Conservation (phyloP, 805 yeast genomes). For the Schwanniomyces polymorphus region DNA sequence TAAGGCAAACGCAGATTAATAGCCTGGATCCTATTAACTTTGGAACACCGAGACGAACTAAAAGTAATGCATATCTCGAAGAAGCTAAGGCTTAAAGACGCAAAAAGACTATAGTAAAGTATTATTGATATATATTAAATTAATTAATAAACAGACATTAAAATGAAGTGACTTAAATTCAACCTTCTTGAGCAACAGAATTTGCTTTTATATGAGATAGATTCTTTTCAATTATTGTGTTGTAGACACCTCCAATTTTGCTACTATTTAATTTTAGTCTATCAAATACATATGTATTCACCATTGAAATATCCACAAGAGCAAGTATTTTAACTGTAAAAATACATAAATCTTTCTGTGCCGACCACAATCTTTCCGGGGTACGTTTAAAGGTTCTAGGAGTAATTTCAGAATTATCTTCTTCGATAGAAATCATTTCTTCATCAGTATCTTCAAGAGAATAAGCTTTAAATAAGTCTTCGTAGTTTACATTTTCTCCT, state of each 20-base stretch:
- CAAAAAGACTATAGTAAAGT: too few species aligned
- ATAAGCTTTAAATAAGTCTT: constrained; percentile 12
- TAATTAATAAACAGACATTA: too few species aligned
- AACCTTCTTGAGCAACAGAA: background rate
- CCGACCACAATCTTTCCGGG: constrained; percentile 26
- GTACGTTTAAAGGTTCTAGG: constrained; percentile 4
- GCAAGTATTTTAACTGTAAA: constrained; percentile 38
- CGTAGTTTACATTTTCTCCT: constrained; percentile 49
- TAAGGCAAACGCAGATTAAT: constrained; percentile 11
- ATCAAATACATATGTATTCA: constrained; percentile 18
- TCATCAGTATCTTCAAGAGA: constrained; percentile 3
- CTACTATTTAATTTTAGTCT: constrained; percentile 39
- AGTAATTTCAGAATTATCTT: constrained; percentile 11
- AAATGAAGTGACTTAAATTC: background rate
- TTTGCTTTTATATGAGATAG: constrained; percentile 5
- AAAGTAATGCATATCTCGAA: background rate
- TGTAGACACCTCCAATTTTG: constrained; percentile 33
- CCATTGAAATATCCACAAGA: constrained; percentile 31
- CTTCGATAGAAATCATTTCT: background rate
- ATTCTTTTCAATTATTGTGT: constrained; percentile 20
- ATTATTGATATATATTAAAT: too few species aligned
- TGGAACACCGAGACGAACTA: constrained; percentile 10
- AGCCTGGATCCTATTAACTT: constrained; percentile 10
- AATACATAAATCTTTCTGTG: constrained; percentile 43
- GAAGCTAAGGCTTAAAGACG: background rate